Conservation (phyloP, 2,329 filamentous ascomycete species). For the Phialophora tarda region DNA sequence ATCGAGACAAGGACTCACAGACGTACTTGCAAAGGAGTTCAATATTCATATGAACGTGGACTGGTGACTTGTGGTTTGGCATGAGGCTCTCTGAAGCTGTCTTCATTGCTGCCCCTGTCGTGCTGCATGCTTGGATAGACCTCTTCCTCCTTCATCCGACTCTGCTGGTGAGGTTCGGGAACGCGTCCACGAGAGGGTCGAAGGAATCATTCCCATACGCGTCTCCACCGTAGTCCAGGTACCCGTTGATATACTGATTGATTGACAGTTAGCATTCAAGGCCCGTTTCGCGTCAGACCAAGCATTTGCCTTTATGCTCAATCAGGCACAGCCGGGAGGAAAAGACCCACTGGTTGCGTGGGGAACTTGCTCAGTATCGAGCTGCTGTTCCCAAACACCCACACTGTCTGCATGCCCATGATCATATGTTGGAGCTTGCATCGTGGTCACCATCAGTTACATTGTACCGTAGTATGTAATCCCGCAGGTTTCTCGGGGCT, state of each 20-base stretch:
- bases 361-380: slow-evolving; percentile 47
- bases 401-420: slow-evolving; percentile 44
- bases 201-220: slow-evolving; percentile 49
- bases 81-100: too few relatives aligned
- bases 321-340: not conserved
- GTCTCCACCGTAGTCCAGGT: slow-evolving; percentile 52
- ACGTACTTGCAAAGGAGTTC: too few relatives aligned
- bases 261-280: not conserved
- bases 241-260: slow-evolving; percentile 46
- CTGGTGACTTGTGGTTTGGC: too few relatives aligned
- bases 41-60: too few relatives aligned
- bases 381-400: slow-evolving; percentile 52
- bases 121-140: not conserved
- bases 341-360: slow-evolving; percentile 24
- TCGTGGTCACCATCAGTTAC: not conserved
- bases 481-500: slow-evolving; percentile 43
- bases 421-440: slow-evolving; percentile 44
- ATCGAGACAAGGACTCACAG: too few relatives aligned
- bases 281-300: not conserved
- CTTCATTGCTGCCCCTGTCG: too few relatives aligned
- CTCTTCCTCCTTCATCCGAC: not conserved
- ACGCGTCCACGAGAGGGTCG: slow-evolving; percentile 33
- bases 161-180: not conserved
- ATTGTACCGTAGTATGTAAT: slow-evolving; percentile 57
- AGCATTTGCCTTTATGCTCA: too few relatives aligned